Evolutionary conservation across 108 stramenopile species (phyloP).

Genomic region (Chaetoceros tenuissimus): DNA sequence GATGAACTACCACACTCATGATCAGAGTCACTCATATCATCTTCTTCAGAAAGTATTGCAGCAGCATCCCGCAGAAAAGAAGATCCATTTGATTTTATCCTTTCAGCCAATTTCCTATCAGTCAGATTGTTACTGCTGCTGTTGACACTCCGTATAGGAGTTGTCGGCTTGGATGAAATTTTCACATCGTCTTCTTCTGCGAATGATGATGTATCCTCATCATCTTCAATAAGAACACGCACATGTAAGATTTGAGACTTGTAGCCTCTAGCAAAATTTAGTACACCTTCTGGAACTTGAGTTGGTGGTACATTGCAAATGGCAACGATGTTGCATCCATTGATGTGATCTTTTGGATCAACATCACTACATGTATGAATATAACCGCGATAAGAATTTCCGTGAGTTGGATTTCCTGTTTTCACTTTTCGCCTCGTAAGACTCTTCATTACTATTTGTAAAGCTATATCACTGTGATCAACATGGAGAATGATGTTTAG

Average conservation of each 20-base stretch:
- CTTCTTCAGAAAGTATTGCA: neutral
- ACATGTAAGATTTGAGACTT: constrained; percentile 63
- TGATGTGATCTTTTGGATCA: neutral
- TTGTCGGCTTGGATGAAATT: constrained; percentile 22
- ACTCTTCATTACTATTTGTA: neutral
- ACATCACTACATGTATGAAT: neutral
- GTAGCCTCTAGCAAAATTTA: constrained; percentile 60
- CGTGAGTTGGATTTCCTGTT: neutral
- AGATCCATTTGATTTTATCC: too few species aligned
- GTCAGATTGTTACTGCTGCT: too few species aligned
- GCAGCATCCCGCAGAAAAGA: neutral
- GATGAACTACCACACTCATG: constrained; percentile 4
- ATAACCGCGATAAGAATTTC: neutral
- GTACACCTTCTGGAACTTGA: constrained; percentile 76
- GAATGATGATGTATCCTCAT: constrained; percentile 6
- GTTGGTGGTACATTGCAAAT: constrained; percentile 74
- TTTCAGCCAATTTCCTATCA: too few species aligned
- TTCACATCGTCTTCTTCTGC: constrained; percentile 4
- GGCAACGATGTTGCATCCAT: constrained; percentile 55
- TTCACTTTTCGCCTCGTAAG: neutral
- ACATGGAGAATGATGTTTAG: neutral
- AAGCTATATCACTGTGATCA: too few species aligned
- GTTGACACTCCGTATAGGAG: neutral
- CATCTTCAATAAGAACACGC: constrained; percentile 54
- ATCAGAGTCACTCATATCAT: neutral